phyloP scores from a whole-genome alignment of 345 rosid species.

The Citrus australasica region DNA sequence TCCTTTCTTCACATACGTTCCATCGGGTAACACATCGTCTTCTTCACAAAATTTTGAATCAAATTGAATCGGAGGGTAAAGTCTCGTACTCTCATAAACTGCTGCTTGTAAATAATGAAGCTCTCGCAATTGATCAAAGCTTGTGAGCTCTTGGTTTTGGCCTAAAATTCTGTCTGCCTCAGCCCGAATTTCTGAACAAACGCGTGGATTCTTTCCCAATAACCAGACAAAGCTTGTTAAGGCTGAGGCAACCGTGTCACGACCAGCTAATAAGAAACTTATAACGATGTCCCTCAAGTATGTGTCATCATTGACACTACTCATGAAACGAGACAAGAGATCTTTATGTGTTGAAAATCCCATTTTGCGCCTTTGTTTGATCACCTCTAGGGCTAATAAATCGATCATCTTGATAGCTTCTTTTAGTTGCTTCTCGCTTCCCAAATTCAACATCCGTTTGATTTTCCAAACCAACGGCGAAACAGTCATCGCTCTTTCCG shows the following conservation, averaged over 20 bases:
- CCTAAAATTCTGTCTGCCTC: conserved; percentile 43
- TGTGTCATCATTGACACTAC: conserved; percentile 33
- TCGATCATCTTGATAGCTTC: conserved; percentile 42
- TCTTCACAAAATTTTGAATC: conserved; percentile 48
- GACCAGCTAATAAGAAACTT: conserved; percentile 61
- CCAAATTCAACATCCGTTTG: conserved; percentile 56
- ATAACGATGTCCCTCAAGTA: conserved; percentile 60
- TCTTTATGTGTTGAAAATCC: conserved; percentile 40
- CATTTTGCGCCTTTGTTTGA: conserved; percentile 38
- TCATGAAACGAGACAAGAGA: conserved; percentile 70
- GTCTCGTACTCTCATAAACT: conserved; percentile 47
- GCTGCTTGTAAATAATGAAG: conserved; percentile 49
- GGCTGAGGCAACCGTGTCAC: conserved; percentile 59
- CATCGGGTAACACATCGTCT: conserved; percentile 47
- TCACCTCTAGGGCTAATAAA: conserved; percentile 48
- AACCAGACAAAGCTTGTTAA: conserved; percentile 52
- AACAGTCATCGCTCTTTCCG: conserved; percentile 57
- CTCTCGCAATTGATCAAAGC: conserved; percentile 33
- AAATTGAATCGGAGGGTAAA: conserved; percentile 57
- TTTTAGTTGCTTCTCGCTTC: conserved; percentile 55
- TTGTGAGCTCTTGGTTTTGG: conserved; percentile 13
- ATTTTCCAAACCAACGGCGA: conserved; percentile 55
- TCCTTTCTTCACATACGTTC: conserved; percentile 51
- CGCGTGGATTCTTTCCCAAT: conserved; percentile 39
- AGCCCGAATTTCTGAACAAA: conserved; percentile 13